Conservation (phyloP, 108 stramenopile genomes). For the Thalassiosira profunda region DNA sequence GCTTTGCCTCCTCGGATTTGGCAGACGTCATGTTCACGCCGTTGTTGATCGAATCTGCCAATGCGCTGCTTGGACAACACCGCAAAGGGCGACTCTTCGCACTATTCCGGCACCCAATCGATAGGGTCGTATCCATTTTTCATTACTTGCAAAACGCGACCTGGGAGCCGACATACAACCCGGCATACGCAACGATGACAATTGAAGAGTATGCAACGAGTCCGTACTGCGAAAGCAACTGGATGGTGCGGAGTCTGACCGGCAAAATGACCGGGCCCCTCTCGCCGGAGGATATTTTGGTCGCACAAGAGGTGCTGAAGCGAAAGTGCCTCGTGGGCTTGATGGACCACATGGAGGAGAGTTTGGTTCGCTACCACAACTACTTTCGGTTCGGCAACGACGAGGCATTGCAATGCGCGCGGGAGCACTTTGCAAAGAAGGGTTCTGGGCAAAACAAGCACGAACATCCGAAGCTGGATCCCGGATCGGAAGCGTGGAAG, state of each 20-base stretch:
- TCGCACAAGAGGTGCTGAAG: conserved; percentile 48
- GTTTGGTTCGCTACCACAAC: conserved; percentile 37
- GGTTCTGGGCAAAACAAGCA: conserved; percentile 32
- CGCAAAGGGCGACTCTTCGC: conserved; percentile 47
- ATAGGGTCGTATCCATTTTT: conserved; percentile 47
- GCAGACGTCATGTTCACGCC: conserved; percentile 52
- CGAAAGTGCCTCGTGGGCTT: conserved; percentile 53
- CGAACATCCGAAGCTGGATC: conserved; percentile 40
- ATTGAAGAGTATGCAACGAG: conserved; percentile 53
- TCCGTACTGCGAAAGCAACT: conserved; percentile 47
- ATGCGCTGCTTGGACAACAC: conserved; percentile 12
- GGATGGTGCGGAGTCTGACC: conserved; percentile 56
- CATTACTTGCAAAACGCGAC: conserved; percentile 67
- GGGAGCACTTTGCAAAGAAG: conserved; percentile 19
- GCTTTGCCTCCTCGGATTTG: conserved; percentile 34
- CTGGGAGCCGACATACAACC: conserved; percentile 58
- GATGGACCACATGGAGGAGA: conserved; percentile 46
- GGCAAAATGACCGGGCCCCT: conserved; percentile 49
- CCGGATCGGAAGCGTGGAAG: conserved; percentile 34
- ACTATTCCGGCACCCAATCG: conserved; percentile 46
- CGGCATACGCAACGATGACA: conserved; percentile 35
- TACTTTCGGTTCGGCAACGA: conserved; percentile 49
- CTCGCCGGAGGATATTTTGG: conserved; percentile 26
- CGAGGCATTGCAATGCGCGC: conserved; percentile 30
- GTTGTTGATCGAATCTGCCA: conserved; percentile 18